Base-by-base conservation (phyloP, 805 yeast genomes). In the Lipomyces orientalis region DNA sequence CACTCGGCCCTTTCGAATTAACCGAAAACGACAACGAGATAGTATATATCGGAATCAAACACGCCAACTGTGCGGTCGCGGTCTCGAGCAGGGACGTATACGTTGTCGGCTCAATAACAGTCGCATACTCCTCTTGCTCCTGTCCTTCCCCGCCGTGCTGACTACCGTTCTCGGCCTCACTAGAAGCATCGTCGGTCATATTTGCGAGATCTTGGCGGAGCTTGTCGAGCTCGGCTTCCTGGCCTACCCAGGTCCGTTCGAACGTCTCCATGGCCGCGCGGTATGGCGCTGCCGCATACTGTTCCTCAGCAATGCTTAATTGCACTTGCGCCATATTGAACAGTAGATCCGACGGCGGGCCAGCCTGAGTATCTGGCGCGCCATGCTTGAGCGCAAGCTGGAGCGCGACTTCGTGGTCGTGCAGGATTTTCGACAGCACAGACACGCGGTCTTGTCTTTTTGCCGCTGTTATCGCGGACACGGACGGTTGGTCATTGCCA, bases 241-340 rank as follows among this genome's bases (percentile, higher is more conserved):
- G 71, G 2, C 59, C 68, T 8, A 4, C 35, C 71, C 66, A 68
- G 2, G 71, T 61, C 58, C 54, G 51, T 55, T 68, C 70, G 54
- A 68, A 68, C 6, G 35, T 55, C n/a, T 67, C 68, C 14, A 61
- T 14, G 8, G 71, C 71, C 16, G 61, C 52, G 9, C 37, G 56
- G 51, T 61, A 68, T 29, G 65, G 60, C 8, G 19, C 70, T 9
- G 52, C 31, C 9, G 35, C 58, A 34, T 63, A 69, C 46, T 65
- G 69, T 33, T 68, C 72, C 58, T 69, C 73, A 3, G 73, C 73
- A 16, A 69, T 46, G 16, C 68, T 58, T 7, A 69, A 58, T 52
- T 63, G 66, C 9, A 69, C 73, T 34, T 69, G 73, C 4, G 60
- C 73, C 61, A 68, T 69, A 25, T 69, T 69, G 54, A 49, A 69